Base-by-base conservation (phyloP, 2,329 filamentous ascomycete genomes). In the Simplicillium aogashimaense region DNA sequence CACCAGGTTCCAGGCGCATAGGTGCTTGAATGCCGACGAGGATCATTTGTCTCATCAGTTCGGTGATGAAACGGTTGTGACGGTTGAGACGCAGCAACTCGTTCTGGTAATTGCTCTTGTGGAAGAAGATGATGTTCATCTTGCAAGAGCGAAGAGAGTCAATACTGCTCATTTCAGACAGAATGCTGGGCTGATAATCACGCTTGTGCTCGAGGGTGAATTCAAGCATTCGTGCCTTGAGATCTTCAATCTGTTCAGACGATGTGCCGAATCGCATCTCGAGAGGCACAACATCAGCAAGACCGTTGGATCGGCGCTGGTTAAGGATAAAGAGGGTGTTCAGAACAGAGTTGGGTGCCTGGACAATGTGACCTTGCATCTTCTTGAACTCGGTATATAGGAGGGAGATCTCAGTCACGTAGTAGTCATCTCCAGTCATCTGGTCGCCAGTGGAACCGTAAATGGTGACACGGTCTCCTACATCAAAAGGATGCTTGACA, bases 321-420 rank as follows among this genome's bases (percentile, higher is more conserved):
- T 97, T 97, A 35, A 95, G 79, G 46, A 97, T 94, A 63, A 95
- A 95, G 1, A 97, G 72, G 0, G 78, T 87, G 62, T 95, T 97
- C 41, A 97, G 74, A 30, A 95, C 80, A 43, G 84, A 94, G 72
- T 97, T 97, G 10, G 90, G 90, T 1, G 90, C 90, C 60, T 95
- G 90, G 1, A 97, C 90, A 17, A 95, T 83, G 52, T 95, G 89
- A 2, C 90, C 90, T 60, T 95, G 83, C 85, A 95, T 90, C 69
- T 95, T 95, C 72, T 95, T 95, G 69, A 95, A 95, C 55, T 95
- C 90, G 12, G 90, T 97, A 58, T 92, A 97, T 13, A 95, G 72
- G 1, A 97, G 72, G 2, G 87, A 84, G 41, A 97, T 94, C 55
- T 95, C 86, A 40, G 94, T 94, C 40, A 97, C 89, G 49, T 94